These are phyloP conservation scores for Yarrowia osloensis DNA, from an alignment of 805 yeast genomes.

Conservation along the genomic window DNA sequence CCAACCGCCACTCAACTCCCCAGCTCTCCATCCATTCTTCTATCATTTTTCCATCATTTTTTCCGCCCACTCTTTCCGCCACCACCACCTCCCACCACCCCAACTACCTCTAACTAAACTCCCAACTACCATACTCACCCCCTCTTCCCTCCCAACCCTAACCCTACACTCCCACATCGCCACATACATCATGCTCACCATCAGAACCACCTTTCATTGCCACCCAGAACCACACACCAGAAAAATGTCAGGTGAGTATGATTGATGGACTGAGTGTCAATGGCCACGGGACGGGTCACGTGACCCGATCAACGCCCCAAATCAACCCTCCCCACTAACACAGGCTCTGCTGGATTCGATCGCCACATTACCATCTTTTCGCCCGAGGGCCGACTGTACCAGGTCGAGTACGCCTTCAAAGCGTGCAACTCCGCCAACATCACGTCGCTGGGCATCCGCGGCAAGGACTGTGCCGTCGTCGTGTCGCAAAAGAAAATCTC, in stretches of 20 bases:
- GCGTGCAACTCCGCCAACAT: constrained; percentile 92
- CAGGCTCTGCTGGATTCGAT: constrained; percentile 91
- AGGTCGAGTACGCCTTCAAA: constrained; percentile 97
- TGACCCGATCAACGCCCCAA: background rate
- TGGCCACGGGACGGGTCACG: background rate
- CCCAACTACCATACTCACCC: background rate
- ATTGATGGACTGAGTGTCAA: background rate
- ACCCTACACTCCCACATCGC: background rate
- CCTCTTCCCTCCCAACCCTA: constrained; percentile 11
- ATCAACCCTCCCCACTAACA: background rate
- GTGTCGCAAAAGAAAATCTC: constrained; percentile 96
- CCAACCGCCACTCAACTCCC: background rate
- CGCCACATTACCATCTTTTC: constrained; percentile 98
- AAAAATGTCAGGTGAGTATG: constrained; percentile 20
- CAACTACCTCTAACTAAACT: background rate
- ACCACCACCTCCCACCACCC: background rate
- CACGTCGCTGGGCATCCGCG: constrained; percentile 84
- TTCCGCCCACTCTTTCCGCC: no score
- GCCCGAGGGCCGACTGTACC: constrained; percentile 96
- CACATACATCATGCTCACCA: background rate
- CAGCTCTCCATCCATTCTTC: no score
- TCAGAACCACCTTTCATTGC: background rate
- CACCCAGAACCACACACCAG: constrained; percentile 11
- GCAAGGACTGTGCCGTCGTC: constrained; percentile 82
- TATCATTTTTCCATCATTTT: no score